These are phyloP conservation scores for Annulohypoxylon moriforme DNA, from an alignment of 495 filamentous ascomycete genomes.

Conservation along the genomic window DNA sequence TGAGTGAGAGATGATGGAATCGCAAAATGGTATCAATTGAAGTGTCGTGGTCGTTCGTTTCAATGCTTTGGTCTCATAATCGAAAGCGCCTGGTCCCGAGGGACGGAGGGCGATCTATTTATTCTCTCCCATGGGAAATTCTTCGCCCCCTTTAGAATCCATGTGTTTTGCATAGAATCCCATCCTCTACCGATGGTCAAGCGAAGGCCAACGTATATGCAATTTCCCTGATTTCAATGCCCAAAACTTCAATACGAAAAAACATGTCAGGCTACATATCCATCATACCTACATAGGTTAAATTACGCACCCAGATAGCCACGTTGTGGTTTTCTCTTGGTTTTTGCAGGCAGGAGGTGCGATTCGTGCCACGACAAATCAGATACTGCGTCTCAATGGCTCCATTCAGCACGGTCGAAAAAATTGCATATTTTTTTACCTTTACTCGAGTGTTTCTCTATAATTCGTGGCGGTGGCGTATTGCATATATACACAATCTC, in stretches of 20 bases:
- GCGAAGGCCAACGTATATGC: slow-evolving; percentile 19
- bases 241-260: slow-evolving; percentile 16
- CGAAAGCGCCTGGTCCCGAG: not conserved
- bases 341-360: slow-evolving; percentile 11
- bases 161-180: not conserved
- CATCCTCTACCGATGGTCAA: slow-evolving; percentile 16
- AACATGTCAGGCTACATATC: slow-evolving; percentile 5
- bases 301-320: slow-evolving; percentile 21
- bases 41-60: slow-evolving; percentile 4
- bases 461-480: slow-evolving; percentile 21
- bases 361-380: slow-evolving; percentile 43
- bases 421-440: slow-evolving; percentile 9
- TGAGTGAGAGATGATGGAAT: not conserved
- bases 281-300: slow-evolving; percentile 16
- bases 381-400: slow-evolving; percentile 16
- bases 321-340: slow-evolving; percentile 32
- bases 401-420: slow-evolving; percentile 22
- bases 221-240: slow-evolving; percentile 18
- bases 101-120: slow-evolving; percentile 10
- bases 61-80: not conserved
- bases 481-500: slow-evolving; percentile 10
- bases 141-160: not conserved
- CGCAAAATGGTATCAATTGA: not conserved
- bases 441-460: slow-evolving; percentile 33
- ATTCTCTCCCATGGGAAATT: not conserved